phyloP scores from a whole-genome alignment of 2,329 filamentous ascomycete species.

The Amauroascus verrucosus region DNA sequence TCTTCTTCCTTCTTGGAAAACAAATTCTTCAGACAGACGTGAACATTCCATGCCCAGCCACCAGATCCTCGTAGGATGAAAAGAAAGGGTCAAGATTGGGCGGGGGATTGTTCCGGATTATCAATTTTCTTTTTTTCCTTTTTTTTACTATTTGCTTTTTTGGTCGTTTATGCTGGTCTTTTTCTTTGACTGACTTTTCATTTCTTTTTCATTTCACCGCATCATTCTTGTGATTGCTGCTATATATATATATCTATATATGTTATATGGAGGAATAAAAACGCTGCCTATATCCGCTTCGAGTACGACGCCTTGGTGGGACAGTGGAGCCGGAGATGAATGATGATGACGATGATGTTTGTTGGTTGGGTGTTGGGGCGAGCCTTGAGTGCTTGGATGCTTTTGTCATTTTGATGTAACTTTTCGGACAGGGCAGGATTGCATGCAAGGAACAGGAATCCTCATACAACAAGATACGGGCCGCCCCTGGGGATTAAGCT shows the following conservation, averaged over 20 bases:
- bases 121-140: background rate
- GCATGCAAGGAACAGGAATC: slow-evolving; percentile 8
- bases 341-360: background rate
- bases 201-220: background rate
- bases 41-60: too few species aligned
- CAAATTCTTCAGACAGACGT: too few species aligned
- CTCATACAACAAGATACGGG: background rate
- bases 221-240: background rate
- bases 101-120: background rate
- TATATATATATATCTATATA: background rate
- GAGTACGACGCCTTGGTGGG: slow-evolving; percentile 9
- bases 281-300: slow-evolving; percentile 10
- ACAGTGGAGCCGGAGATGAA: background rate
- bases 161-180: too few species aligned
- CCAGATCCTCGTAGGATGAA: too few species aligned
- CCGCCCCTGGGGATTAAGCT: background rate
- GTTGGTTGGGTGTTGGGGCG: background rate
- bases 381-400: background rate
- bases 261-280: background rate
- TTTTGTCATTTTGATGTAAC: background rate
- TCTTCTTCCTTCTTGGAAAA: too few species aligned
- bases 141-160: too few species aligned
- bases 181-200: background rate
- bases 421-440: background rate
- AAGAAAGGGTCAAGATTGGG: slow-evolving; percentile 1